Evolutionary conservation across 1,284 basidiomycete species (phyloP).

Genomic region (Cerioporus squamosus): DNA sequence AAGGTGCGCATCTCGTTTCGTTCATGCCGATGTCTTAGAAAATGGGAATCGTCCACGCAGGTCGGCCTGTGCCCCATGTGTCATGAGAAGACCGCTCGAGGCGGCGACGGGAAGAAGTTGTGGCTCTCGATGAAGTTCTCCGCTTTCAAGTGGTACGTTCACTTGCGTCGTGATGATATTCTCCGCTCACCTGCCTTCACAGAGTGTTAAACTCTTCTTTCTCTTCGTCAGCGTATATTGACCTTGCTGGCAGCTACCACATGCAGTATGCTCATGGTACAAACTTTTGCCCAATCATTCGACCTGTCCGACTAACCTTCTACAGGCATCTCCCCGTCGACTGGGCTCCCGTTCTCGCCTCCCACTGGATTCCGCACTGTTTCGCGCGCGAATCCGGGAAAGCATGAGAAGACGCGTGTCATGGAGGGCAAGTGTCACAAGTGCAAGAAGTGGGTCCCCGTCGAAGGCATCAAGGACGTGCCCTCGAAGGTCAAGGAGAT

Average conservation of each 20-base stretch:
- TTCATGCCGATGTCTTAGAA: background rate
- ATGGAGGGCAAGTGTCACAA: slow-evolving; percentile 78
- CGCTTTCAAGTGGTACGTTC: slow-evolving; percentile 73
- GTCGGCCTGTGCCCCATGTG: slow-evolving; percentile 82
- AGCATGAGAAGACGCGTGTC: slow-evolving; percentile 61
- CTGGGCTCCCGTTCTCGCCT: slow-evolving; percentile 75
- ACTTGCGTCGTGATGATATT: background rate
- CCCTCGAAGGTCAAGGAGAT: slow-evolving; percentile 78
- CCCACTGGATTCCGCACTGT: slow-evolving; percentile 64
- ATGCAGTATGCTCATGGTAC: slow-evolving; percentile 81
- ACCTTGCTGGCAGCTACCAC: slow-evolving; percentile 58
- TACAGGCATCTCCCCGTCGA: slow-evolving; percentile 62
- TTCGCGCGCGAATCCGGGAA: slow-evolving; percentile 48
- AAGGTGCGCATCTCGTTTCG: slow-evolving; percentile 43
- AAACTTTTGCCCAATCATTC: slow-evolving; percentile 12
- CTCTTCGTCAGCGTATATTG: background rate
- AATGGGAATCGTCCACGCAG: slow-evolving; percentile 10
- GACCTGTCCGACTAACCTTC: background rate
- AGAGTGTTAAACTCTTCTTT: slow-evolving; percentile 18
- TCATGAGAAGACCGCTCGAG: slow-evolving; percentile 59
- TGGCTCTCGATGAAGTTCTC: slow-evolving; percentile 83
- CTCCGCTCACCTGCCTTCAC: slow-evolving; percentile 17
- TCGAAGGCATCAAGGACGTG: slow-evolving; percentile 74
- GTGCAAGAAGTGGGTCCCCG: slow-evolving; percentile 69
- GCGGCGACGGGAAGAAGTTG: slow-evolving; percentile 63